Base-by-base conservation (phyloP, 768 basidiomycete species). In the Russula griseocarnosa region DNA sequence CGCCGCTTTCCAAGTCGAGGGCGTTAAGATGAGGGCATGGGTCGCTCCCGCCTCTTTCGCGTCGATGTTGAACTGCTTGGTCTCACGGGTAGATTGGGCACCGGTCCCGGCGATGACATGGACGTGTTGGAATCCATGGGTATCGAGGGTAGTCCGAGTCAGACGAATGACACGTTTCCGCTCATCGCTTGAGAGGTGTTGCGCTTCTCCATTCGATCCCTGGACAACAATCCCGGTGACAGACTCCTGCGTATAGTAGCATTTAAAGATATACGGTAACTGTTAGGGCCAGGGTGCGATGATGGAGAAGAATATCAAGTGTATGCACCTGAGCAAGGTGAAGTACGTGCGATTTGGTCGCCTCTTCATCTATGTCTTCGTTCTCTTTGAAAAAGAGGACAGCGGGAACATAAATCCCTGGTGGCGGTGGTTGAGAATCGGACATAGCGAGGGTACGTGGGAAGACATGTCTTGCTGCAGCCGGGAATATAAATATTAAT, bases 51-150 rank as follows among this genome's bases (percentile, higher is more conserved):
- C 90, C 30, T 86, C 86, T 62, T 83, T 83, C 5, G 92, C 92
- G 69, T 93, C 88, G 11, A 74, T 72, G 69, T 86, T 86, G 18
- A 94, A 79, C 70, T 79, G 74, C 74, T 83, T 81, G 38, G 90
- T 92, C 73, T 92, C 90, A 20, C 85, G 79, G 0, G 90, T 86
- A 2, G 89, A 90, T 65, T 86, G 88, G 1, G 87, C 88, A 1
- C 93, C 93, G 5, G 91, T 92, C 1, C 93, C 93, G 6, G 88
- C 92, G 63, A 94, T 84, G 49, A 94, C 80, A 16, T 87, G 74
- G 46, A 85, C 81, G 46, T 87, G 76, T 54, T 81, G 72, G 73
- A 88, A 89, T 3, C 88, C 88, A 65, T 86, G 84, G 58, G 82
- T 78, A 71, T 93, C 84, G 13, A 94, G 80, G 1, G 88, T 90